Percentiles rank a stretch among this genome's conserved stretches.
phyloP scores from a whole-genome alignment of 768 basidiomycete species.

The Fibroporia radiculosa region DNA sequence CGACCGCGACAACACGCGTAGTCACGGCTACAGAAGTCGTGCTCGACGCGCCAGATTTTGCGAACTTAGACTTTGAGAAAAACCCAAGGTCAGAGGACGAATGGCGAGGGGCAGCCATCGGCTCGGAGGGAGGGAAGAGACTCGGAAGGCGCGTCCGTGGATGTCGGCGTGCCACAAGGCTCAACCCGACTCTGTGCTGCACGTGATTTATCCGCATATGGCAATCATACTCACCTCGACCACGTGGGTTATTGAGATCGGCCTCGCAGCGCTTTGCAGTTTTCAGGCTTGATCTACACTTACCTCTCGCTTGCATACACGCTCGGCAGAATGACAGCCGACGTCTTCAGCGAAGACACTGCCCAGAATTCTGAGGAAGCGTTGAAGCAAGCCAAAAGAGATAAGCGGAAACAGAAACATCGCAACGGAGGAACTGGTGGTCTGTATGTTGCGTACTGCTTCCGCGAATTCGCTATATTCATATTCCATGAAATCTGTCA shows the following conservation, averaged over 20 bases:
- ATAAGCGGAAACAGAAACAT: constrained; percentile 6
- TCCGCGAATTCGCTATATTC: not conserved
- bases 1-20: constrained; percentile 23
- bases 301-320: not conserved
- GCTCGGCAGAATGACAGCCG: not conserved
- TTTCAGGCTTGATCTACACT: not conserved
- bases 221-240: not conserved
- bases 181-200: not conserved
- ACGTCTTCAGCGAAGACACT: not conserved
- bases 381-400: not conserved
- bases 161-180: not conserved
- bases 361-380: constrained; percentile 16
- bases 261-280: not conserved
- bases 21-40: constrained; percentile 18
- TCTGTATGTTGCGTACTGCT: constrained; percentile 12
- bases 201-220: not conserved
- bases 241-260: too few species aligned
- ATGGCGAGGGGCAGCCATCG: constrained; percentile 7
- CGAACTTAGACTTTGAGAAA: constrained; percentile 24
- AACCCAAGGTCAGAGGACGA: constrained; percentile 21
- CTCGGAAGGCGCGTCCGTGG: constrained; percentile 1
- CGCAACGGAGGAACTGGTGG: constrained; percentile 10
- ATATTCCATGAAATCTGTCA: not conserved
- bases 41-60: constrained; percentile 13
- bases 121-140: not conserved